Percentiles rank a stretch among this genome's conserved stretches.
These are phyloP conservation scores for Lactifluus volemus DNA, from an alignment of 768 basidiomycete species.

Conservation along the genomic window DNA sequence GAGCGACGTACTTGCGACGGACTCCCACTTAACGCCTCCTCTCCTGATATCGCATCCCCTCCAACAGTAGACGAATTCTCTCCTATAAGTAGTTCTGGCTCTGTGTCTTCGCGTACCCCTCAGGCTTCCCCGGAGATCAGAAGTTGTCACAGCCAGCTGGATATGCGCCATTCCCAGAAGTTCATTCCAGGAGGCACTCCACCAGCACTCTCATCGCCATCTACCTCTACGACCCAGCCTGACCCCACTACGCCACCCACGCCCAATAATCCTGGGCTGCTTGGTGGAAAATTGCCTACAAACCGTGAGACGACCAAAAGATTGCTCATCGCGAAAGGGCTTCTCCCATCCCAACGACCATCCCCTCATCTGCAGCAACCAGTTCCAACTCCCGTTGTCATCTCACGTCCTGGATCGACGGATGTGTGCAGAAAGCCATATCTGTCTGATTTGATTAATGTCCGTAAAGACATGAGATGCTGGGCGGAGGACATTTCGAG, in stretches of 20 bases:
- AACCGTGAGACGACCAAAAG: conserved; percentile 72
- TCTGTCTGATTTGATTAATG: conserved; percentile 53
- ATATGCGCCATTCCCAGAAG: conserved; percentile 52
- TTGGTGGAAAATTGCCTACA: conserved; percentile 50
- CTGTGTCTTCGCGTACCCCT: conserved; percentile 50
- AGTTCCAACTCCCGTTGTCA: too few species aligned
- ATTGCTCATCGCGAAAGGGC: conserved; percentile 61
- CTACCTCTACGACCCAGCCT: conserved; percentile 39
- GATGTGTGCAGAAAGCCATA: conserved; percentile 53
- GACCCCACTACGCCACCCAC: conserved; percentile 37
- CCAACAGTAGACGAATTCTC: conserved; percentile 39
- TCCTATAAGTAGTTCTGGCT: conserved; percentile 33
- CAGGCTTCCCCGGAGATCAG: conserved; percentile 45
- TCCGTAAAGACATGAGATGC: conserved; percentile 48
- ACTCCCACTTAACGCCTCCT: conserved; percentile 39
- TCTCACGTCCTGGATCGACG: conserved; percentile 30
- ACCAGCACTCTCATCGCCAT: conserved; percentile 30
- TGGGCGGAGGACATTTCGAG: conserved; percentile 63
- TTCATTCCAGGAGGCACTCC: conserved; percentile 36
- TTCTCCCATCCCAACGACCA: too few species aligned
- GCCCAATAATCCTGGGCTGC: conserved; percentile 27
- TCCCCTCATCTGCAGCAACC: too few species aligned
- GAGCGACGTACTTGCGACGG: conserved; percentile 49
- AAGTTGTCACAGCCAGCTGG: conserved; percentile 61
- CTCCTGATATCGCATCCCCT: conserved; percentile 38